Conservation (phyloP, 164 flowering plant genomes). For the Aristolochia californica region DNA sequence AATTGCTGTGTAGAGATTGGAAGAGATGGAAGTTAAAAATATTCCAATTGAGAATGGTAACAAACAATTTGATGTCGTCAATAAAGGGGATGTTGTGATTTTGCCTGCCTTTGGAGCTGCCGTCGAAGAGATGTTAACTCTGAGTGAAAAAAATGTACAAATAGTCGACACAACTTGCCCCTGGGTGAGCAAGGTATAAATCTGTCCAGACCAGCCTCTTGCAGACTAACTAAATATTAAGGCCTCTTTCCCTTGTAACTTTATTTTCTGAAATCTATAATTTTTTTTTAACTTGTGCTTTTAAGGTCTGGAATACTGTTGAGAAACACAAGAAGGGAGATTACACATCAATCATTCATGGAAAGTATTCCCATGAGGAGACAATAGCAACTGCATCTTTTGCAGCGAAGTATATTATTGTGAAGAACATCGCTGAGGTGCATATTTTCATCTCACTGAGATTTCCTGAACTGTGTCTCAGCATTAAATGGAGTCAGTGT, state of each 20-base stretch:
- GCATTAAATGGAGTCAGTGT: too few relatives aligned
- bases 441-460: slow-evolving; percentile 1
- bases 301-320: slow-evolving; percentile 86
- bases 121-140: slow-evolving; percentile 75
- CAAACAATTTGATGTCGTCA: slow-evolving; percentile 78
- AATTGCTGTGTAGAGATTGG: slow-evolving; percentile 41
- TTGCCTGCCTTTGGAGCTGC: slow-evolving; percentile 99
- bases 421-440: slow-evolving; percentile 87
- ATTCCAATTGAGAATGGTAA: slow-evolving; percentile 64
- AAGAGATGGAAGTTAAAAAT: slow-evolving; percentile 76
- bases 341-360: slow-evolving; percentile 90
- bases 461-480: neutral
- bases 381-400: slow-evolving; percentile 94
- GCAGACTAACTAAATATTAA: neutral
- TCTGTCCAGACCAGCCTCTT: slow-evolving; percentile 1
- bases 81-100: slow-evolving; percentile 84
- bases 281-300: too few relatives aligned
- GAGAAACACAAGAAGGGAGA: slow-evolving; percentile 97
- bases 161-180: slow-evolving; percentile 99
- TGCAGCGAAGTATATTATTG: slow-evolving; percentile 86
- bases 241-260: neutral
- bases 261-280: neutral
- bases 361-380: slow-evolving; percentile 91
- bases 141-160: slow-evolving; percentile 75
- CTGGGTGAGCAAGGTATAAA: slow-evolving; percentile 89